Evolutionary conservation across 176 grass and related monocot species (phyloP).

Genomic region (Oryza glaberrima): DNA sequence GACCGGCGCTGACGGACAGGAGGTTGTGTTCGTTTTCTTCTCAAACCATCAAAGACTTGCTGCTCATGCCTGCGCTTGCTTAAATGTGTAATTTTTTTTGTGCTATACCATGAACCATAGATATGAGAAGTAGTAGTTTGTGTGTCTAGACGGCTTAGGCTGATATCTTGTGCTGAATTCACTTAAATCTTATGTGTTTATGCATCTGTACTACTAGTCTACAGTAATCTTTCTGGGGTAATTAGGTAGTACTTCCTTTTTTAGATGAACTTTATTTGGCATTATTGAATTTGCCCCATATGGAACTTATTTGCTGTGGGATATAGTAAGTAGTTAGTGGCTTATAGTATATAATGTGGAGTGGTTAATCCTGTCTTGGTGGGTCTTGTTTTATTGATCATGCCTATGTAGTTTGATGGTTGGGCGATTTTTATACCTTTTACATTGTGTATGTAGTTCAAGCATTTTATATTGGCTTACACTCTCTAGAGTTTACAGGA

Average conservation of each 20-base stretch:
- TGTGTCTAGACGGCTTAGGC: not conserved
- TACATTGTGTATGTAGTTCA: slow-evolving; percentile 4
- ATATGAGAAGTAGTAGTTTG: not conserved
- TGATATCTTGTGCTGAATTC: not conserved
- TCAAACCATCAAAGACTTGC: not conserved
- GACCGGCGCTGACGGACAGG: slow-evolving; percentile 63
- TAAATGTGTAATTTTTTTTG: not conserved
- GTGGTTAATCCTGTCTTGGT: not conserved
- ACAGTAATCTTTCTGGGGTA: not conserved
- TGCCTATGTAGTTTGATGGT: not conserved
- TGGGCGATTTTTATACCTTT: not conserved
- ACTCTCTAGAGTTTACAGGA: slow-evolving; percentile 3
- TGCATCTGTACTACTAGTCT: not conserved
- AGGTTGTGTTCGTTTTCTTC: slow-evolving; percentile 40
- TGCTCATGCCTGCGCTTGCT: not conserved
- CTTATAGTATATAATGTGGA: not conserved
- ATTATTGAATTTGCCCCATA: not conserved
- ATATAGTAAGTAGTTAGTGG: not conserved
- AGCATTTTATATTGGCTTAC: not conserved
- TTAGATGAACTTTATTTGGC: not conserved
- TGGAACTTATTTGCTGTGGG: not conserved
- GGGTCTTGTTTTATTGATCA: not conserved
- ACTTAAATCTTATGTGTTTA: not conserved
- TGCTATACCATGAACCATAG: not conserved
- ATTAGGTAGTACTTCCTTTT: not conserved